Evolutionary conservation across 2,329 filamentous ascomycete species (phyloP).

Genomic region (Microsporum audouinii): DNA sequence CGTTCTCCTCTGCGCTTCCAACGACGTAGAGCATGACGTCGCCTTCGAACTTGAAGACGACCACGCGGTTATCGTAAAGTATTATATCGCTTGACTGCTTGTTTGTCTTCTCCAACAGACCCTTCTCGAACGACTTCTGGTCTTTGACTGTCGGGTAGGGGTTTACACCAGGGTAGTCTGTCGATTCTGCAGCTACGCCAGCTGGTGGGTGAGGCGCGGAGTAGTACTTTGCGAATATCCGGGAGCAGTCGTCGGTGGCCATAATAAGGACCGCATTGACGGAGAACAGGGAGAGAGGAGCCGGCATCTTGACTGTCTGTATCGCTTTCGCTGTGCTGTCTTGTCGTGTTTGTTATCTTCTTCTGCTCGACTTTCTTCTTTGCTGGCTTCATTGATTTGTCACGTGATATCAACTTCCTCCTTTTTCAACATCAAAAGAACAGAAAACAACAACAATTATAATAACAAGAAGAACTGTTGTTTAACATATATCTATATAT

Average conservation of each 20-base stretch:
- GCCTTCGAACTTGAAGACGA: slow-evolving; percentile 95
- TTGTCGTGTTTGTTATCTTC: background rate
- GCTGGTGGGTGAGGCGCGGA: slow-evolving; percentile 56
- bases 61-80: slow-evolving; percentile 89
- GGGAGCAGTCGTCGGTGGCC: slow-evolving; percentile 73
- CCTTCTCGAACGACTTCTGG: slow-evolving; percentile 95
- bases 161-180: slow-evolving; percentile 52
- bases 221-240: slow-evolving; percentile 94
- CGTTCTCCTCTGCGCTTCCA: slow-evolving; percentile 84
- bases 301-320: slow-evolving; percentile 47
- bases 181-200: slow-evolving; percentile 44
- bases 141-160: slow-evolving; percentile 84
- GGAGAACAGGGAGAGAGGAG: slow-evolving; percentile 63
- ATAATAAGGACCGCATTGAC: slow-evolving; percentile 69
- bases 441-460: background rate
- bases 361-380: background rate
- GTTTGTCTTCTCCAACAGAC: slow-evolving; percentile 83
- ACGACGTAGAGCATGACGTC: slow-evolving; percentile 96
- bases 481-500: too few species aligned
- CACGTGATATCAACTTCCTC: background rate
- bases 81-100: slow-evolving; percentile 96
- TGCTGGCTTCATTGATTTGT: background rate
- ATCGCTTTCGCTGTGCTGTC: background rate
- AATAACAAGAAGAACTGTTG: background rate
- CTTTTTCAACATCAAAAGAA: background rate